phyloP scores from a whole-genome alignment of 164 flowering plant genomes.

The Vitis rupestris region DNA sequence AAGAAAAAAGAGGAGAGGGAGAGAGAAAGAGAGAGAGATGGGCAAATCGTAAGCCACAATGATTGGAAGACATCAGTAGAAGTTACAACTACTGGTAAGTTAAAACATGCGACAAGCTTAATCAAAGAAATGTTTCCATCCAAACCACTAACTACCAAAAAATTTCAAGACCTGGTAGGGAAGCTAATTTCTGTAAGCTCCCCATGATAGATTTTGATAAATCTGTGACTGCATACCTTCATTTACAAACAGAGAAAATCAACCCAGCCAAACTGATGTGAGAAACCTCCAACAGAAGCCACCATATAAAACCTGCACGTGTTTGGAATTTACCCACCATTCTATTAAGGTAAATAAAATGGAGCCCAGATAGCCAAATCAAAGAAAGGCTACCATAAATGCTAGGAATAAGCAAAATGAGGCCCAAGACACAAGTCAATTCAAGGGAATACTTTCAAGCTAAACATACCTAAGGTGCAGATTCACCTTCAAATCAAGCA shows the following conservation, averaged over 20 bases:
- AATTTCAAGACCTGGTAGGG: not conserved
- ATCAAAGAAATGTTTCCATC: slow-evolving; percentile 2
- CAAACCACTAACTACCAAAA: not conserved
- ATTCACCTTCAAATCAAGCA: slow-evolving; percentile 17
- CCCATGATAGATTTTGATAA: not conserved
- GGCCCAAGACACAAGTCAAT: too few relatives aligned
- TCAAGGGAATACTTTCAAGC: slow-evolving; percentile 5
- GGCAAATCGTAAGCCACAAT: slow-evolving; percentile 19
- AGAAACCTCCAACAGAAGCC: slow-evolving; percentile 30
- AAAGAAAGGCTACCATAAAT: slow-evolving; percentile 17
- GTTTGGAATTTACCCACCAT: slow-evolving; percentile 39
- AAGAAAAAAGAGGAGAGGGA: slow-evolving; percentile 9
- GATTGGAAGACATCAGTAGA: slow-evolving; percentile 4
- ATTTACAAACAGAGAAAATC: slow-evolving; percentile 19
- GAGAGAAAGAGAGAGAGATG: slow-evolving; percentile 5
- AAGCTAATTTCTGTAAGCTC: slow-evolving; percentile 2
- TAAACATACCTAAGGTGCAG: slow-evolving; percentile 19
- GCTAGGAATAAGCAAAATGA: slow-evolving; percentile 6
- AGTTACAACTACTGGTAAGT: slow-evolving; percentile 6
- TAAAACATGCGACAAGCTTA: not conserved
- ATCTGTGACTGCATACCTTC: slow-evolving; percentile 40
- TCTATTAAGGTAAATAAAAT: slow-evolving; percentile 28
- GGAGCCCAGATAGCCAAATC: slow-evolving; percentile 16
- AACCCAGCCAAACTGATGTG: slow-evolving; percentile 24
- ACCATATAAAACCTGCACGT: slow-evolving; percentile 58